Evolutionary conservation across 1,284 basidiomycete genomes (phyloP).

Genomic region (Leucoagaricus sp.): DNA sequence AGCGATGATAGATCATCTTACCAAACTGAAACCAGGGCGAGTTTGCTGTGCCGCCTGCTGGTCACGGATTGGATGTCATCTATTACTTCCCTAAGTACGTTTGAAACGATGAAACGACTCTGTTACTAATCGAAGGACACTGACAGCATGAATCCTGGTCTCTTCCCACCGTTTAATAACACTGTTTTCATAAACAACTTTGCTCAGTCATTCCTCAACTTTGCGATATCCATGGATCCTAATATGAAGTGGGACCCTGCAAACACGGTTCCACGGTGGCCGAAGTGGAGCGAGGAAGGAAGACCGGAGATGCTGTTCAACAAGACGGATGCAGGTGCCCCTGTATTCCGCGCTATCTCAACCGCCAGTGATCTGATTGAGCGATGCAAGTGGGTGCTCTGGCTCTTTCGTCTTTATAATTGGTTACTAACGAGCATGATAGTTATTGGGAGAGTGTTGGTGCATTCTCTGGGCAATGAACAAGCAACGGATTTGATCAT

Average conservation of each 20-base stretch:
- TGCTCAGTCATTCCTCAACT: conserved; percentile 39
- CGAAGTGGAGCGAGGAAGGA: conserved; percentile 15
- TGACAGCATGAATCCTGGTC: conserved; percentile 12
- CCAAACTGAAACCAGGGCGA: conserved; percentile 25
- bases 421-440: not conserved
- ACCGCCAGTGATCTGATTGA: conserved; percentile 5
- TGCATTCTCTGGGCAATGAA: conserved; percentile 5
- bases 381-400: conserved; percentile 15
- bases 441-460: conserved; percentile 9
- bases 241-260: conserved; percentile 31
- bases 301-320: conserved; percentile 30
- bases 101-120: not conserved
- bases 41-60: conserved; percentile 38
- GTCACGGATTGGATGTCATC: conserved; percentile 33
- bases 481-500: too few species aligned
- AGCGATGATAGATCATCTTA: not conserved
- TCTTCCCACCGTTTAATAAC: conserved; percentile 34
- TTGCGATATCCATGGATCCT: conserved; percentile 36
- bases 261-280: conserved; percentile 25
- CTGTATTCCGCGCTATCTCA: not conserved
- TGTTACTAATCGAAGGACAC: not conserved
- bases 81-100: conserved; percentile 35
- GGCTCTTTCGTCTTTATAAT: too few species aligned
- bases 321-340: conserved; percentile 20
- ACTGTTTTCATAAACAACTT: conserved; percentile 40